Conservation (phyloP, 1,139 yeast species). For the Blastobotrys malaysiensis region DNA sequence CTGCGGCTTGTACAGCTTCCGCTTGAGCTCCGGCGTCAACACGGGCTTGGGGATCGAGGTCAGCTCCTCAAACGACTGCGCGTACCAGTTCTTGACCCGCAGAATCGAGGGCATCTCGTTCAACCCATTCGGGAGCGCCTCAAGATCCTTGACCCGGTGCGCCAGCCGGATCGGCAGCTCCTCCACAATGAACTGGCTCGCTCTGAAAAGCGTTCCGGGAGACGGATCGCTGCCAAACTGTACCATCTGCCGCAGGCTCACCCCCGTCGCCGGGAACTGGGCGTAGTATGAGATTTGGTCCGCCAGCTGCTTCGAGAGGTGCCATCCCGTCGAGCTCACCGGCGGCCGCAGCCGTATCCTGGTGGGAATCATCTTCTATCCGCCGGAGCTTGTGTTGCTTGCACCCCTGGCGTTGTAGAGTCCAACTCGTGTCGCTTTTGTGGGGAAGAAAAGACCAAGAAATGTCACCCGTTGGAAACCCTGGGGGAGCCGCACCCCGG, state of each 20-base stretch:
- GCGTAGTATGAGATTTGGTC: conserved; percentile 51
- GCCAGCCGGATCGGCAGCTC: conserved; percentile 86
- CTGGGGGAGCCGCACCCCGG: not conserved
- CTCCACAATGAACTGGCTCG: conserved; percentile 79
- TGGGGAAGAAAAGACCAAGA: not conserved
- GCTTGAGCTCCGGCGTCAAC: conserved; percentile 27
- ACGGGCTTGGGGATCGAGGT: conserved; percentile 40
- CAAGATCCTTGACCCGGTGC: conserved; percentile 78
- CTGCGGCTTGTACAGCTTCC: conserved; percentile 25
- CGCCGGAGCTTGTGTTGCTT: not conserved
- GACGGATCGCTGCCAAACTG: conserved; percentile 77
- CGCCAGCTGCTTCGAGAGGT: conserved; percentile 28
- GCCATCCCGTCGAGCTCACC: conserved; percentile 19
- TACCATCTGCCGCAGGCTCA: conserved; percentile 85
- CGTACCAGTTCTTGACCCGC: conserved; percentile 83
- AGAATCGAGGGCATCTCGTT: conserved; percentile 67
- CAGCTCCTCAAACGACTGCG: conserved; percentile 82
- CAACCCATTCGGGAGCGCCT: conserved; percentile 71
- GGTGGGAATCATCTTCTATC: not conserved
- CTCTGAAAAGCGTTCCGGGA: conserved; percentile 74
- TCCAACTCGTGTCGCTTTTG: not conserved
- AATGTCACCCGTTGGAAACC: not conserved
- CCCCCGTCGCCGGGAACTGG: conserved; percentile 74
- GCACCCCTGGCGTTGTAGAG: too few relatives aligned
- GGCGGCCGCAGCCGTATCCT: not conserved